Conservation (phyloP, 202 grass and related monocot genomes). For the Hordeum pubiflorum region DNA sequence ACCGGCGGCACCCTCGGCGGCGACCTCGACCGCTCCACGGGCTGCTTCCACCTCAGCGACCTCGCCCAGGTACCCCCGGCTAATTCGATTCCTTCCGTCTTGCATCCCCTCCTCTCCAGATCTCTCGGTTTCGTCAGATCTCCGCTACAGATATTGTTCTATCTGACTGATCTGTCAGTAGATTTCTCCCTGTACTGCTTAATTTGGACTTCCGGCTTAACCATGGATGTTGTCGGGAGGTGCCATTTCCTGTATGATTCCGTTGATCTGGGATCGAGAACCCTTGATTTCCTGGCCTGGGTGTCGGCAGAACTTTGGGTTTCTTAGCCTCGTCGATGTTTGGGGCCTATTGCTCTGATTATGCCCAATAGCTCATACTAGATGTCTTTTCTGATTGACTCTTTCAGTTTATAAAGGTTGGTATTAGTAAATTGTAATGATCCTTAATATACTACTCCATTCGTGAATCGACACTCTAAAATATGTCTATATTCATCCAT, state of each 20-base stretch:
- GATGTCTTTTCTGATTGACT: too few relatives aligned
- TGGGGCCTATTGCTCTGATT: neutral
- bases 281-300: neutral
- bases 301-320: too few relatives aligned
- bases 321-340: neutral
- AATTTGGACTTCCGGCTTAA: neutral
- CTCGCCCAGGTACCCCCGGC: constrained; percentile 36
- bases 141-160: neutral
- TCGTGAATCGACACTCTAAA: too few relatives aligned
- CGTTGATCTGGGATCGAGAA: neutral
- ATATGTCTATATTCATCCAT: too few relatives aligned
- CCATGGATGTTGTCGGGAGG: neutral
- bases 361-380: neutral
- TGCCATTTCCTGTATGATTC: neutral
- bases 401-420: too few relatives aligned
- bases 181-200: neutral
- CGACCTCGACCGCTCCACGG: constrained; percentile 53
- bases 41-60: constrained; percentile 72
- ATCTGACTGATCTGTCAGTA: neutral
- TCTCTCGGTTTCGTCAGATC: neutral
- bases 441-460: too few relatives aligned
- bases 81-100: neutral
- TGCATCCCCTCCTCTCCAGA: neutral
- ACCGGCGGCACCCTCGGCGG: constrained; percentile 40
- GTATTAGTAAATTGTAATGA: too few relatives aligned